phyloP scores from a whole-genome alignment of 2,329 filamentous ascomycete species.

The Akanthomyces lecanii region DNA sequence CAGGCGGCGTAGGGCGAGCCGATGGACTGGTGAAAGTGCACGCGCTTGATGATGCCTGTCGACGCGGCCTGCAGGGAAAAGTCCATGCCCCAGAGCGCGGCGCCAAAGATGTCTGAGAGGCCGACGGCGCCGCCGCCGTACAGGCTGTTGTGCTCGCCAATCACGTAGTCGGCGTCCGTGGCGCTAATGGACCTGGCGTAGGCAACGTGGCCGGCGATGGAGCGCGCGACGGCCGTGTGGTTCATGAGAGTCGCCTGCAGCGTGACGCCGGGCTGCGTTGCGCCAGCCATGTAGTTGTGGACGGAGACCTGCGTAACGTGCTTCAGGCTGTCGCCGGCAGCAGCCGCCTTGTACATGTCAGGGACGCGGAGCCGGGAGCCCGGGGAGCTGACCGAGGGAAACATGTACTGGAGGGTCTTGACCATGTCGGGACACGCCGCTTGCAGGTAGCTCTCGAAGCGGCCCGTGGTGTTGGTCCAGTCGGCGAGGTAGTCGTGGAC shows the following conservation, averaged over 20 bases:
- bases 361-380: conserved; percentile 18
- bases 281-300: conserved; percentile 31
- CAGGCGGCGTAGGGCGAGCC: conserved; percentile 25
- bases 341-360: conserved; percentile 28
- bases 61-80: conserved; percentile 36
- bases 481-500: conserved; percentile 20
- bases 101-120: conserved; percentile 44
- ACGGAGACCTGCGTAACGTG: conserved; percentile 23
- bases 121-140: conserved; percentile 36
- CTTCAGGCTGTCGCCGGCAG: conserved; percentile 23
- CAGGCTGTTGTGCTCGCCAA: conserved; percentile 46
- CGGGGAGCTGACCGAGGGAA: conserved; percentile 21
- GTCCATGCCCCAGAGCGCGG: conserved; percentile 46
- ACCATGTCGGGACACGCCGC: conserved; percentile 20
- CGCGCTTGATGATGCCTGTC: conserved; percentile 30
- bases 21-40: conserved; percentile 39
- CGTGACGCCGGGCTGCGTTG: conserved; percentile 33
- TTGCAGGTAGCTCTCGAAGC: conserved; percentile 19
- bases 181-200: conserved; percentile 22
- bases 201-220: conserved; percentile 26
- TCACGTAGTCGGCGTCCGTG: conserved; percentile 31
- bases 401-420: conserved; percentile 19
- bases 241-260: conserved; percentile 36
- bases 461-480: conserved; percentile 21
- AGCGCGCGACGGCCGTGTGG: conserved; percentile 32